Percentiles rank a stretch among this genome's conserved stretches.
Evolutionary conservation across 495 filamentous ascomycete genomes (phyloP).

Genomic region (Penicillium pulvis): DNA sequence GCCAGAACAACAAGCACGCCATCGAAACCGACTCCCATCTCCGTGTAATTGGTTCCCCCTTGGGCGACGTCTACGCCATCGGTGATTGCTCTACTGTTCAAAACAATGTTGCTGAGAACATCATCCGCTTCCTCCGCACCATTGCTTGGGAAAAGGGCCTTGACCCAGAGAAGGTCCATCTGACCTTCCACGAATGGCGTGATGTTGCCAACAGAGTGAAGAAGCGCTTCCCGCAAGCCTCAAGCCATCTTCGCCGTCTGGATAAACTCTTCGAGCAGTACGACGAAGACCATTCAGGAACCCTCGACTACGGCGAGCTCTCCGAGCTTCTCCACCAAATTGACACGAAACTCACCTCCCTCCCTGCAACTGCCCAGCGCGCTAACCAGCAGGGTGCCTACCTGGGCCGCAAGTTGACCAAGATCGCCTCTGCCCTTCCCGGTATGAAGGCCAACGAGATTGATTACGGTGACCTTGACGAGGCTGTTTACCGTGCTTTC

Average conservation of each 20-base stretch:
- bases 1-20: conserved; percentile 86
- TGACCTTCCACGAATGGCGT: conserved; percentile 88
- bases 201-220: conserved; percentile 78
- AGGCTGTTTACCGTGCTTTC: conserved; percentile 92
- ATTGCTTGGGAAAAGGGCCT: conserved; percentile 90
- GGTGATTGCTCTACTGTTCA: conserved; percentile 98
- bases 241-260: conserved; percentile 81
- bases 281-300: conserved; percentile 90
- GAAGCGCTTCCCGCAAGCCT: conserved; percentile 90
- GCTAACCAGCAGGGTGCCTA: conserved; percentile 97
- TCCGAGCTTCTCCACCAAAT: conserved; percentile 86
- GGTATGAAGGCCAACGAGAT: conserved; percentile 80
- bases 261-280: conserved; percentile 89
- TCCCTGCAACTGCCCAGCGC: conserved; percentile 92
- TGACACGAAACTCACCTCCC: conserved; percentile 82
- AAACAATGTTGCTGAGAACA: conserved; percentile 88
- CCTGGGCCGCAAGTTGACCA: conserved; percentile 91
- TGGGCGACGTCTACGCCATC: conserved; percentile 95
- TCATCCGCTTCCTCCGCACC: conserved; percentile 83
- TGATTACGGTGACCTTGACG: conserved; percentile 86
- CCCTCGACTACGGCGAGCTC: conserved; percentile 90
- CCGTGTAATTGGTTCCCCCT: conserved; percentile 83
- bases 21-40: conserved; percentile 96
- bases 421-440: conserved; percentile 76
- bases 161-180: conserved; percentile 78